phyloP scores from a whole-genome alignment of 345 rosid species.

The Linum lewisii region DNA sequence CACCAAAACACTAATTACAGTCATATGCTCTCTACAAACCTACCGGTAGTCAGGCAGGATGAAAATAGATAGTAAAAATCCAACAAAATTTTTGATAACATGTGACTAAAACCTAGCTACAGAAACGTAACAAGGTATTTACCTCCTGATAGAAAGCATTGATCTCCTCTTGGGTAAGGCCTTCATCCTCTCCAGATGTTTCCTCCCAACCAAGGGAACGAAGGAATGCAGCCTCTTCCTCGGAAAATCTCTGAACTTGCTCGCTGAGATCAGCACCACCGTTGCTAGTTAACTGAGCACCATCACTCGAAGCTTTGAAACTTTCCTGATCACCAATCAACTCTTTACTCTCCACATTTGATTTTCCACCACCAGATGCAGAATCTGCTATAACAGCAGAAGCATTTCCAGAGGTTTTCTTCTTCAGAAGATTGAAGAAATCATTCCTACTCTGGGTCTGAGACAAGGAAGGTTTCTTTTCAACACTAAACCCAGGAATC shows the following conservation, averaged over 20 bases:
- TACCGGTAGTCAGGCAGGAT: neutral
- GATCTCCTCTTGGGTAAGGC: conserved; percentile 84
- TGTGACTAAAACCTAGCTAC: neutral
- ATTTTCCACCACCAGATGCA: conserved; percentile 15
- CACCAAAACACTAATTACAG: neutral
- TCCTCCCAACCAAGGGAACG: conserved; percentile 98
- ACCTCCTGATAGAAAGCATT: conserved; percentile 58
- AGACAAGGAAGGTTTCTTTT: conserved; percentile 52
- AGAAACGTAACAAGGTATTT: conserved; percentile 11
- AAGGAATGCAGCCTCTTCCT: conserved; percentile 72
- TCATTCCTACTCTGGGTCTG: conserved; percentile 81
- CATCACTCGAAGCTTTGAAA: conserved; percentile 32
- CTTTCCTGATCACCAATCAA: conserved; percentile 28
- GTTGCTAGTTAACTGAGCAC: conserved; percentile 31
- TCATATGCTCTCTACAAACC: too few relatives aligned
- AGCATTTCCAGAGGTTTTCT: conserved; percentile 42
- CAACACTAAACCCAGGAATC: conserved; percentile 41
- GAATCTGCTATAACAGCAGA: conserved; percentile 21
- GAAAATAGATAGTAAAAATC: too few relatives aligned
- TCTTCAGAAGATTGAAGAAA: conserved; percentile 67
- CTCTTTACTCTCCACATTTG: conserved; percentile 34
- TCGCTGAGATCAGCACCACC: conserved; percentile 20
- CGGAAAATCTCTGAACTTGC: conserved; percentile 40
- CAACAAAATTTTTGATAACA: neutral
- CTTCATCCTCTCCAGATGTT: conserved; percentile 64